These are phyloP conservation scores for Phytopythium kandeliae DNA, from an alignment of 352 stramenopile species.

Conservation along the genomic window DNA sequence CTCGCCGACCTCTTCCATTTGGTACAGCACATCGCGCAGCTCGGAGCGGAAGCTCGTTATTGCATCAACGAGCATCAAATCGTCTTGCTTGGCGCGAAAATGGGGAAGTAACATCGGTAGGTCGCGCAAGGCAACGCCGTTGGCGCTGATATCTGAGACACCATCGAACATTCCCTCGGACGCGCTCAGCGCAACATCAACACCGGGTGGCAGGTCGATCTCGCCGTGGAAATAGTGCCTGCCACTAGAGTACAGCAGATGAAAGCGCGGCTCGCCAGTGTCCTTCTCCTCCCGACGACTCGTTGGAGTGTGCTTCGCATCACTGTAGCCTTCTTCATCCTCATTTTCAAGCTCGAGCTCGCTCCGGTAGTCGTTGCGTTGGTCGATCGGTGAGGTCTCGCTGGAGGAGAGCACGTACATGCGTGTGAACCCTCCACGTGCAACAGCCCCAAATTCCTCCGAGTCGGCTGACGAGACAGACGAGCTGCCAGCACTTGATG, in stretches of 20 bases:
- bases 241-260: constrained; percentile 52
- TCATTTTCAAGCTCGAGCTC: constrained; percentile 2
- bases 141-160: constrained; percentile 11
- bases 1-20: constrained; percentile 62
- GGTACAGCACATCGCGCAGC: constrained; percentile 49
- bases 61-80: constrained; percentile 29
- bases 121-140: constrained; percentile 24
- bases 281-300: background rate
- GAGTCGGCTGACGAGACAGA: constrained; percentile 53
- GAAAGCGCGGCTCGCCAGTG: constrained; percentile 11
- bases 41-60: constrained; percentile 33
- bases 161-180: constrained; percentile 15
- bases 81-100: constrained; percentile 50
- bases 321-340: constrained; percentile 6
- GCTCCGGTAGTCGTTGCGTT: constrained; percentile 16
- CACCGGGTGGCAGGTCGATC: constrained; percentile 29
- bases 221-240: constrained; percentile 51
- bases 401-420: constrained; percentile 56
- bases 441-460: constrained; percentile 41
- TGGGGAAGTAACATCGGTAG: constrained; percentile 40
- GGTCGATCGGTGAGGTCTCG: constrained; percentile 19
- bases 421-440: constrained; percentile 47
- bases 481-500: constrained; percentile 14
- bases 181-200: constrained; percentile 13
- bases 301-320: constrained; percentile 8